These are phyloP conservation scores for Candida odintsovae DNA, from an alignment of 805 yeast genomes.

Conservation along the genomic window DNA sequence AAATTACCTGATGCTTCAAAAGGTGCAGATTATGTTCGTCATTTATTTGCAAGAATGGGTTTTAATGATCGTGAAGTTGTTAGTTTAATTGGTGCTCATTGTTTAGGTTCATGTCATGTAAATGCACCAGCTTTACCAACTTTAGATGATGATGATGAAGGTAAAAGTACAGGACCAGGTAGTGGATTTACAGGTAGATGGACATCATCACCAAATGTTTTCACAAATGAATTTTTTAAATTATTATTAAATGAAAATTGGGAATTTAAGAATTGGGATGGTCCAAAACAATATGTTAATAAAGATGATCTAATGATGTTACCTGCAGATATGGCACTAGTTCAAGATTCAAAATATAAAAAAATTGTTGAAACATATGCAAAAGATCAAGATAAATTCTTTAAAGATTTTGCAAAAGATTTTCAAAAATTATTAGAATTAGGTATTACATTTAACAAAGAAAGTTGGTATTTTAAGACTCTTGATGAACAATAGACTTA, in stretches of 20 bases:
- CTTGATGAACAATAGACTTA: slow-evolving; percentile 58
- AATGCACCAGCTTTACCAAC: slow-evolving; percentile 23
- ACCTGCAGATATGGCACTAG: slow-evolving; percentile 69
- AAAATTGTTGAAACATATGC: slow-evolving; percentile 66
- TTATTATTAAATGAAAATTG: slow-evolving; percentile 48
- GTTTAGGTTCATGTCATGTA: slow-evolving; percentile 71
- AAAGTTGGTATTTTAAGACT: slow-evolving; percentile 51
- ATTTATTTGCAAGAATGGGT: slow-evolving; percentile 59
- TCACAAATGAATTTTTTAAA: slow-evolving; percentile 70
- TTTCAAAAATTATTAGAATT: slow-evolving; percentile 70
- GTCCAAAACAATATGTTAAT: slow-evolving; percentile 56
- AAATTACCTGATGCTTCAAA: slow-evolving; percentile 69
- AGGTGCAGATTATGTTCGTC: slow-evolving; percentile 60
- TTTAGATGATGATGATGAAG: slow-evolving; percentile 10
- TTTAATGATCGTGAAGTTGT: slow-evolving; percentile 69
- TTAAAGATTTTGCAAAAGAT: slow-evolving; percentile 57
- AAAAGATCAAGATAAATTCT: slow-evolving; percentile 54
- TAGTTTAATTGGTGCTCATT: slow-evolving; percentile 71
- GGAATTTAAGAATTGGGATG: slow-evolving; percentile 53
- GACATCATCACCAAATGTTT: slow-evolving; percentile 75
- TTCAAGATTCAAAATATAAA: slow-evolving; percentile 54
- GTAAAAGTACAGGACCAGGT: slow-evolving; percentile 28
- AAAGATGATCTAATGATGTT: slow-evolving; percentile 77
- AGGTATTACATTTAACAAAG: slow-evolving; percentile 56
- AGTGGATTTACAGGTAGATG: slow-evolving; percentile 88